Evolutionary conservation across 495 filamentous ascomycete genomes (phyloP), one percentile per base, ranked within the genome.

Genomic region (Massariosphaeria phaeospora): DNA sequence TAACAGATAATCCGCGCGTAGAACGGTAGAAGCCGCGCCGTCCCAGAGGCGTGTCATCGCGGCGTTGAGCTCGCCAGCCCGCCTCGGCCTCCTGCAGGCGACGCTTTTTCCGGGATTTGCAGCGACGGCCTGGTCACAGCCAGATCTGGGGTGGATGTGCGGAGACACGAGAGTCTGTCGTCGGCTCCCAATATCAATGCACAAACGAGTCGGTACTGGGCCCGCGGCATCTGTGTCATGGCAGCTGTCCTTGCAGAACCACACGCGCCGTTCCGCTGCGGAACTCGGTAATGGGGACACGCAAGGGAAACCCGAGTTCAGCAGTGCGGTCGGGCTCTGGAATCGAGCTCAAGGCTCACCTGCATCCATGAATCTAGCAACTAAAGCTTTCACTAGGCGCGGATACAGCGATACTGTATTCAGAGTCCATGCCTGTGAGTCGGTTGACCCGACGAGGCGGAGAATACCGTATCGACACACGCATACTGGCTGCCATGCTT

Each of bases 51-150:
- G 25, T 27, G 30, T 45, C 38, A 15, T 10, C 20, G 40, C 31
- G 50, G 50, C 50, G 50, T 54, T 27, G 20, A 33, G 6, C 21
- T 39, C 41, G 50, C 48, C 12, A 25, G 48, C 35, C 48, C 17
- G 35, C 38, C 31, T 39, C 30, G 47, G 8, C 34, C 48, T 52
- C 36, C 50, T 54, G 50, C 50, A 54, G 24, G 50, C 11, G 15
- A 33, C 20, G 41, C 41, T 24, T 42, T 18, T 55, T 33, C 40
- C 18, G 41, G 42, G 40, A 27, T 48, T n/a, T 2, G 5, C 25
- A 23, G 13, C 26, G 4, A 17, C 20, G 20, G 44, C n/a, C 12
- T 25, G 13, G 48, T 23, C 34, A 42, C n/a, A 30, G 3, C 36
- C 8, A 26, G 34, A 30, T 42, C 36, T 9, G 5, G 4, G 6